phyloP scores from a whole-genome alignment of 495 filamentous ascomycete species.

The Delitschia confertaspora region DNA sequence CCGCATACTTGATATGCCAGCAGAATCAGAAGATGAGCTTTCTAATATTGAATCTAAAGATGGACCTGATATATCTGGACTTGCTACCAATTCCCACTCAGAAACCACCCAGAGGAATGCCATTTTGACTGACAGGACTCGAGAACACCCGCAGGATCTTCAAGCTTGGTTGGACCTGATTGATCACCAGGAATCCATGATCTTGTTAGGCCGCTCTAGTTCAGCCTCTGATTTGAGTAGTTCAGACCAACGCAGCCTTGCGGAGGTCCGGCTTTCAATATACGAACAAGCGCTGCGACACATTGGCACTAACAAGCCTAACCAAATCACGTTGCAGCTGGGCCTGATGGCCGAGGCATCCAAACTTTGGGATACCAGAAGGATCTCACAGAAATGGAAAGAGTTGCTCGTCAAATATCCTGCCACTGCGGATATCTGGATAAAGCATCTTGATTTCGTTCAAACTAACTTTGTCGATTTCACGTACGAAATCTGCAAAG shows the following conservation, averaged over 20 bases:
- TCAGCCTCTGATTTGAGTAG: slow-evolving; percentile 37
- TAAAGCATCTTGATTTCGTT: slow-evolving; percentile 62
- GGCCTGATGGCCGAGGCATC: slow-evolving; percentile 63
- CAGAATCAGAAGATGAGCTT: slow-evolving; percentile 33
- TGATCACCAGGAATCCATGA: slow-evolving; percentile 59
- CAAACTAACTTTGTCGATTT: slow-evolving; percentile 63
- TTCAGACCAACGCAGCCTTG: slow-evolving; percentile 57
- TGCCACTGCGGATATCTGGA: slow-evolving; percentile 58
- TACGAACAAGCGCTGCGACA: slow-evolving; percentile 67
- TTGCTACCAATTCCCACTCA: too few species aligned
- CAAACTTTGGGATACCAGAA: slow-evolving; percentile 61
- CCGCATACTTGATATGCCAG: slow-evolving; percentile 60
- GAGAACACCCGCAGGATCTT: slow-evolving; percentile 55
- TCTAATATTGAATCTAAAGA: slow-evolving; percentile 45
- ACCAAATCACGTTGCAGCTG: slow-evolving; percentile 51
- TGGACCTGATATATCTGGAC: slow-evolving; percentile 43
- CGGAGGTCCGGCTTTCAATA: slow-evolving; percentile 72
- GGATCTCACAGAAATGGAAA: slow-evolving; percentile 56
- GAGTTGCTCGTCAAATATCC: slow-evolving; percentile 49
- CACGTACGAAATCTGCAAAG: slow-evolving; percentile 54
- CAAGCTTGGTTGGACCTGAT: slow-evolving; percentile 69
- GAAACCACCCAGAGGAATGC: slow-evolving; percentile 45
- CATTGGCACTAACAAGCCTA: slow-evolving; percentile 32
- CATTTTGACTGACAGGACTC: slow-evolving; percentile 50
- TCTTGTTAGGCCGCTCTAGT: slow-evolving; percentile 38